Evolutionary conservation across 1,139 yeast species (phyloP).

Genomic region (Insectozyma bohioensis): DNA sequence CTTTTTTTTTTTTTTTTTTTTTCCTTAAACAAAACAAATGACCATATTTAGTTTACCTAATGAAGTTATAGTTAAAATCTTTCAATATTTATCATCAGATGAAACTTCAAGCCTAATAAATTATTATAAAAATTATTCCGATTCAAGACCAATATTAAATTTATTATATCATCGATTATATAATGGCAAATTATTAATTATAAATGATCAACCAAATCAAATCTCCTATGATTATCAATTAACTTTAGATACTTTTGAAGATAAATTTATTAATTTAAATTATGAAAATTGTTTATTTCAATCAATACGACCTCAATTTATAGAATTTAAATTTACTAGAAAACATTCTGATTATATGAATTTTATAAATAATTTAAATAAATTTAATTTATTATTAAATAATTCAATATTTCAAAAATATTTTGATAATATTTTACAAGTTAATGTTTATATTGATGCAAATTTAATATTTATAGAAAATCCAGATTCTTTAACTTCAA

Average conservation of each 20-base stretch:
- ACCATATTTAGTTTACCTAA: conserved; percentile 19
- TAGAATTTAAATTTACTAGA: conserved; percentile 30
- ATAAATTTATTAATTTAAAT: conserved; percentile 7
- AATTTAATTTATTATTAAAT: conserved; percentile 22
- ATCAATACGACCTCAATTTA: conserved; percentile 23
- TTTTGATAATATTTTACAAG: conserved; percentile 20
- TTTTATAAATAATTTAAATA: conserved; percentile 26
- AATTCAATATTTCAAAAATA: conserved; percentile 16
- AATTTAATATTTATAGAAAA: conserved; percentile 21
- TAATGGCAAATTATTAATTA: conserved; percentile 21
- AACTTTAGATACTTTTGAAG: conserved; percentile 12
- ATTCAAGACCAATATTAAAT: conserved; percentile 7
- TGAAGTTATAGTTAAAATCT: conserved; percentile 26
- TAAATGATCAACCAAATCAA: conserved; percentile 13
- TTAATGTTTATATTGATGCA: conserved; percentile 29
- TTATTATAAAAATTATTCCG: conserved; percentile 6
- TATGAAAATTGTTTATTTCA: conserved; percentile 17
- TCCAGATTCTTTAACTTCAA: conserved; percentile 16
- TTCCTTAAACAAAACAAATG: conserved; percentile 1
- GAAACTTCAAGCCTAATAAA: conserved; percentile 22
- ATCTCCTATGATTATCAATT: conserved; percentile 13
- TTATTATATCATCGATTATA: conserved; percentile 23
- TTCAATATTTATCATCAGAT: conserved; percentile 20
- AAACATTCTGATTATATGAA: conserved; percentile 28
- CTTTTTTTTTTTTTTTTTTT: not conserved